Base-by-base conservation (phyloP, 345 rosid genomes). In the Gossypium thurberi region DNA sequence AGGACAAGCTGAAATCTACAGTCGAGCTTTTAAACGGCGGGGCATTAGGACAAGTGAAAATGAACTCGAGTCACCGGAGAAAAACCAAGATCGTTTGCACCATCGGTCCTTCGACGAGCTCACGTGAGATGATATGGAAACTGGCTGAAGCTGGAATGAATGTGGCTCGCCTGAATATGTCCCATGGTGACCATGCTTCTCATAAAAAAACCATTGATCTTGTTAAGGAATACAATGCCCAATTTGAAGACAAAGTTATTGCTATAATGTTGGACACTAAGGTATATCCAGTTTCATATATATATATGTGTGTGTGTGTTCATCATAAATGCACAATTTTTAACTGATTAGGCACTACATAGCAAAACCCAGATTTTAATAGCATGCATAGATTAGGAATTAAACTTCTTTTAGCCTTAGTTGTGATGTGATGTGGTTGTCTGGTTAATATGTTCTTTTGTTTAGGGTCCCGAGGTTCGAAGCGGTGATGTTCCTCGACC, bases 381-480 rank as follows among this genome's bases (percentile, higher is more conserved):
- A 11, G 33, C 17, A 42, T n/a, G 56, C 48, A 3, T 28, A 51
- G 44, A 53, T 28, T 69, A 13, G 44, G 23, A 70, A 55, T 23
- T 25, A 6, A 8, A 66, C 0, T 14, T 48, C 8, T 50, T 14
- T 67, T 25, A 25, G 21, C 20, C 4, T 67, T 69, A 33, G 58
- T 51, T 69, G 48, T 52, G 46, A 33, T 51, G 10, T 23, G 57
- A 8, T 52, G 12, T 47, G 51, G 14, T 33, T 47, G 14, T 20
- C n/a, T 71, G 21, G 3, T 33, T 33, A 33, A 33, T 56, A 40
- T 37, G 28, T 2, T 18, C 25, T n/a, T 52, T 33, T 53, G 3
- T 18, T 0, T 78, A 94, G 98, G 99, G 98, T 62, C 99, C 99
- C 80, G 99, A 95, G 87, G 99, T 95, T 74, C 85, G 99, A 85